A percentile compares a stretch with the other conserved stretches of the same genome.
phyloP scores from a whole-genome alignment of 306 rosid species.

The Abrus precatorius region DNA sequence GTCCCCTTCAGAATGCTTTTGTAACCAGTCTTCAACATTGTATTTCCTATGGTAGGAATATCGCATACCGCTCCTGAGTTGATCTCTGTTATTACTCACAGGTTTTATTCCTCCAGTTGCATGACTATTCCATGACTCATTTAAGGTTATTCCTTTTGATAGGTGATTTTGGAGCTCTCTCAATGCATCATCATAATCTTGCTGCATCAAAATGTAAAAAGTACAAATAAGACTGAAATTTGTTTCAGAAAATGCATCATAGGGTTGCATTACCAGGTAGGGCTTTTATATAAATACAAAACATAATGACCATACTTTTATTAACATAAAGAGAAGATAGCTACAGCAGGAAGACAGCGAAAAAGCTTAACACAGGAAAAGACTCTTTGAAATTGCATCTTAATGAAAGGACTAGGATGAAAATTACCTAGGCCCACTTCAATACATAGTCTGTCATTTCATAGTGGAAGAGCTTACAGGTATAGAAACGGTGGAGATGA shows the following conservation, averaged over 20 bases:
- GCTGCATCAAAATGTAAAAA: background rate
- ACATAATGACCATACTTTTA: background rate
- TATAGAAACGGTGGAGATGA: background rate
- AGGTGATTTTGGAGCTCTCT: conserved; percentile 13
- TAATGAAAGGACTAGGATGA: background rate
- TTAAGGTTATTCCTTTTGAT: conserved; percentile 6
- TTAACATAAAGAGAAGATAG: background rate
- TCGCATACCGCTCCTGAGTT: background rate
- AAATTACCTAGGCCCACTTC: background rate
- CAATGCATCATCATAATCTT: background rate
- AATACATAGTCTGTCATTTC: background rate
- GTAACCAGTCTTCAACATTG: conserved; percentile 5
- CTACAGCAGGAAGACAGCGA: background rate
- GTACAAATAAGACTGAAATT: background rate
- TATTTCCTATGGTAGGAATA: background rate
- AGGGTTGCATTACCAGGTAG: background rate
- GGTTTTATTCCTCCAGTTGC: background rate
- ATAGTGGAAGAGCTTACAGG: background rate
- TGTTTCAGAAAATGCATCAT: background rate
- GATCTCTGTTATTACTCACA: background rate
- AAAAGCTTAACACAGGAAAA: background rate
- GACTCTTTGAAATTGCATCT: background rate
- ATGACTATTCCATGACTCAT: background rate
- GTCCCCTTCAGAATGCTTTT: conserved; percentile 19
- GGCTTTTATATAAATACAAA: background rate